Base-by-base conservation (phyloP, 345 rosid species). In the Kernera saxatilis region DNA sequence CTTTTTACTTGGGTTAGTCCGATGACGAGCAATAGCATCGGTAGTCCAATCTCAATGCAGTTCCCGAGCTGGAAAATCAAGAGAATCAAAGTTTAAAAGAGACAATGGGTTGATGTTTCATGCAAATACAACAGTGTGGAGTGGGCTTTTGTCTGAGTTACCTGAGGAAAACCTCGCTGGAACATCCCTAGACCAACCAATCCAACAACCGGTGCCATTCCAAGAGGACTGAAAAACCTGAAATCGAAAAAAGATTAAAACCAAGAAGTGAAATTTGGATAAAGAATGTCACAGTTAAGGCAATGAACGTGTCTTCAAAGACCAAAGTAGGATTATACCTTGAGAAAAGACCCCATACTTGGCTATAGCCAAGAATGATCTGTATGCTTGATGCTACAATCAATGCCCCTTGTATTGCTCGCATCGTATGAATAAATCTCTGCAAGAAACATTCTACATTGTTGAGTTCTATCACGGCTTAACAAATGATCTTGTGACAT, bases 41-140 rank as follows among this genome's bases (percentile, higher is more conserved):
- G 98, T 81, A 94, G 58, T 56, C 99, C 99, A 17, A 94, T 82
- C 85, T 94, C 99, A 43, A 92, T 89, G 61, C 99, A 94, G 70
- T 79, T 88, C 36, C 97, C 99, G 67, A 94, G 82, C 98, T 94
- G 85, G 3, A 76, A 76, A 69, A 63, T 35, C 27, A 55, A 6
- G 8, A 69, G 22, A 70, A 40, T 15, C 64, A 35, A 52, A 37
- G 36, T 45, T 46, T 4, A 7, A 8, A 18, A 14, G 19, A 74
- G 35, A 67, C 2, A 6, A 39, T 1, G 21, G 0, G 0, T 17
- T 36, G 23, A 30, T 50, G 55, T 46, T 21, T 45, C 35, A 50
- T 15, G 23, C 41, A 66, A 10, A 30, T 3, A 27, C 55, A 49
- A 23, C 6, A 17, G 23, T 21, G 12, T 15, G 2, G 15, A 37